These are phyloP conservation scores for Fusarium fracticaudum DNA, from an alignment of 2,329 filamentous ascomycete species.

Conservation along the genomic window DNA sequence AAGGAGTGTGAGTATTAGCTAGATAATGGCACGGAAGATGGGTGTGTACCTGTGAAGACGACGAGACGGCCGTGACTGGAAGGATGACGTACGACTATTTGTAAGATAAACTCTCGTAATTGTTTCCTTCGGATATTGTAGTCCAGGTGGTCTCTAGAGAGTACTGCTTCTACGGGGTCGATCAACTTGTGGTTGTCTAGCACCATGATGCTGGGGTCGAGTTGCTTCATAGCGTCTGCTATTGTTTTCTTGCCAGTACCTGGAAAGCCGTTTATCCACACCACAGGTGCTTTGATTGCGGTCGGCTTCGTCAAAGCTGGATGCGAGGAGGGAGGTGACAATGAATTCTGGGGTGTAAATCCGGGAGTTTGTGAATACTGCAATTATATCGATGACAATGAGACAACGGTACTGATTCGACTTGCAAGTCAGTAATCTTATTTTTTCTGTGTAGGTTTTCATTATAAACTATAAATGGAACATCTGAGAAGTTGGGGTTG, in stretches of 20 bases:
- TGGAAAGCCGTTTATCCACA: not conserved
- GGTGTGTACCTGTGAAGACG: not conserved
- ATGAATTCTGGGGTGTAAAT: not conserved
- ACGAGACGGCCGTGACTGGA: not conserved
- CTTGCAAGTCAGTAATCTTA: not conserved
- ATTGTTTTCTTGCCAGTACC: not conserved
- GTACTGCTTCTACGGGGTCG: not conserved
- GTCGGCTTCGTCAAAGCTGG: not conserved
- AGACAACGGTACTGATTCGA: not conserved
- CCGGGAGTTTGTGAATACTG: not conserved
- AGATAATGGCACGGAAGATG: not conserved
- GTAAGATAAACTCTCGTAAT: not conserved
- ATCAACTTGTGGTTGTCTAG: not conserved
- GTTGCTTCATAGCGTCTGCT: not conserved
- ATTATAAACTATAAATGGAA: not conserved
- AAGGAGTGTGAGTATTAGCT: not conserved
- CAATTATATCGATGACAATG: too few species aligned
- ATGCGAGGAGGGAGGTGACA: fast-evolving
- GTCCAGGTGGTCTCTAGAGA: not conserved
- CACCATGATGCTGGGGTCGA: not conserved
- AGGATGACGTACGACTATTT: not conserved
- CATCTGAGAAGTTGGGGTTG: not conserved
- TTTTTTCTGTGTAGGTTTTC: fast-evolving
- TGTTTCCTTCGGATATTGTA: not conserved
- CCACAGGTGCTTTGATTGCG: not conserved